phyloP scores from a whole-genome alignment of 73 alveolate genomes.

The Uronychia binucleata region DNA sequence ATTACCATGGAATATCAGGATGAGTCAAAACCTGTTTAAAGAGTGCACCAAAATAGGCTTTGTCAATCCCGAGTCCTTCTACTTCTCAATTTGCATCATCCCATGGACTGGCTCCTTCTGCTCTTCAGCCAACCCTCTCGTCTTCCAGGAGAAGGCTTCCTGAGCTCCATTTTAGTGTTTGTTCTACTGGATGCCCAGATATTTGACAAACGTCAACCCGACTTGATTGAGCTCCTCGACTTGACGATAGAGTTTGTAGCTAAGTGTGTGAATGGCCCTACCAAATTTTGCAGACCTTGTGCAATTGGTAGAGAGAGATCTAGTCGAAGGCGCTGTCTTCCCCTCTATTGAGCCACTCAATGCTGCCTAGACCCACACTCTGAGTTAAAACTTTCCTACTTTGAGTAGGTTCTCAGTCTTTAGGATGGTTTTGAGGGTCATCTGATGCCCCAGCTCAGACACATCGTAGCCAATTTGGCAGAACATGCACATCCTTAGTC shows the following conservation, averaged over 20 bases:
- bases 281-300: slow-evolving; percentile 73
- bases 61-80: too few relatives aligned
- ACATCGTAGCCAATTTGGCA: slow-evolving; percentile 66
- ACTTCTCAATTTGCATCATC: too few relatives aligned
- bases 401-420: slow-evolving; percentile 67
- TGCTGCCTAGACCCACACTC: slow-evolving; percentile 40
- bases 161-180: neutral
- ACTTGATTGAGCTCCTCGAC: slow-evolving; percentile 61
- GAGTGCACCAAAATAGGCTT: too few relatives aligned
- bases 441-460: slow-evolving; percentile 55
- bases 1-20: slow-evolving; percentile 41
- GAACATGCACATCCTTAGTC: slow-evolving; percentile 64
- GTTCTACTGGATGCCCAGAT: slow-evolving; percentile 28
- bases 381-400: neutral
- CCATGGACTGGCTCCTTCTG: too few relatives aligned
- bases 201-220: slow-evolving; percentile 33
- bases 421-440: slow-evolving; percentile 68
- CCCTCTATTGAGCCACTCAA: slow-evolving; percentile 67
- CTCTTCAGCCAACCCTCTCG: too few relatives aligned
- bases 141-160: too few relatives aligned
- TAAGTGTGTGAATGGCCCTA: too few relatives aligned
- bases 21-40: slow-evolving; percentile 17
- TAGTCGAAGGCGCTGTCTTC: slow-evolving; percentile 56
- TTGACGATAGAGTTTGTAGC: slow-evolving; percentile 52
- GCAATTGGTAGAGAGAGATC: slow-evolving; percentile 63